A percentile compares a stretch with the other conserved stretches of the same genome.
phyloP scores from a whole-genome alignment of 225 moss, liverwort and hornwort genomes.

The Polytrichum formosum region DNA sequence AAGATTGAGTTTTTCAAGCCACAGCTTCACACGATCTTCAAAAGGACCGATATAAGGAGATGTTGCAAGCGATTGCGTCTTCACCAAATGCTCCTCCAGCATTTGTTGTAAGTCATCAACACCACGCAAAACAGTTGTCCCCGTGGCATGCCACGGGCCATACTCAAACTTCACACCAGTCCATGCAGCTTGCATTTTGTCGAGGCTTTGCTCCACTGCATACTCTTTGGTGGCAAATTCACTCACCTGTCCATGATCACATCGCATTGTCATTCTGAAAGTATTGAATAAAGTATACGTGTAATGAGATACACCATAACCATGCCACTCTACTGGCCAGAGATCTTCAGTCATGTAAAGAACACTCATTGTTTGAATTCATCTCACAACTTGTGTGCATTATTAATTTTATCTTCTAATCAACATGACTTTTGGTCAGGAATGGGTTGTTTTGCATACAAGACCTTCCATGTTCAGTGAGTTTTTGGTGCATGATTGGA shows the following conservation, averaged over 20 bases:
- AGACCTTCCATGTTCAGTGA: too few species aligned
- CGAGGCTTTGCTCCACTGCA: slow-evolving; percentile 65
- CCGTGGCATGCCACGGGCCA: slow-evolving; percentile 47
- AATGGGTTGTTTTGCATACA: too few species aligned
- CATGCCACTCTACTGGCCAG: too few species aligned
- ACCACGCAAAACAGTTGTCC: slow-evolving; percentile 54
- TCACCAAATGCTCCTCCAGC: slow-evolving; percentile 73
- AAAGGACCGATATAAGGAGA: slow-evolving; percentile 77
- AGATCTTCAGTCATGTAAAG: too few species aligned
- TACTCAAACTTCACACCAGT: slow-evolving; percentile 66
- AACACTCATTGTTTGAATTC: too few species aligned
- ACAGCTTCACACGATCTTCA: slow-evolving; percentile 70
- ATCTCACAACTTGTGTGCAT: too few species aligned
- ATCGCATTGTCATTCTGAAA: neutral
- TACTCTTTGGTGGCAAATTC: slow-evolving; percentile 76
- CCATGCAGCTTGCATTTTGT: slow-evolving; percentile 68
- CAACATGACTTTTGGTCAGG: too few species aligned
- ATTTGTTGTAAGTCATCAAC: slow-evolving; percentile 75
- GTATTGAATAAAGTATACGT: too few species aligned
- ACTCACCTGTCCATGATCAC: slow-evolving; percentile 39
- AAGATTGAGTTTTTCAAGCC: slow-evolving; percentile 68
- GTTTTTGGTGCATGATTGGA: too few species aligned
- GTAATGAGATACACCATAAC: too few species aligned
- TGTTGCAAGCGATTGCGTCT: slow-evolving; percentile 73
- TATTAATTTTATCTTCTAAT: too few species aligned